Percentiles rank a stretch among this genome's conserved stretches.
Conservation (phyloP, 1,139 yeast species). For the Magnusiomyces clavatus region DNA sequence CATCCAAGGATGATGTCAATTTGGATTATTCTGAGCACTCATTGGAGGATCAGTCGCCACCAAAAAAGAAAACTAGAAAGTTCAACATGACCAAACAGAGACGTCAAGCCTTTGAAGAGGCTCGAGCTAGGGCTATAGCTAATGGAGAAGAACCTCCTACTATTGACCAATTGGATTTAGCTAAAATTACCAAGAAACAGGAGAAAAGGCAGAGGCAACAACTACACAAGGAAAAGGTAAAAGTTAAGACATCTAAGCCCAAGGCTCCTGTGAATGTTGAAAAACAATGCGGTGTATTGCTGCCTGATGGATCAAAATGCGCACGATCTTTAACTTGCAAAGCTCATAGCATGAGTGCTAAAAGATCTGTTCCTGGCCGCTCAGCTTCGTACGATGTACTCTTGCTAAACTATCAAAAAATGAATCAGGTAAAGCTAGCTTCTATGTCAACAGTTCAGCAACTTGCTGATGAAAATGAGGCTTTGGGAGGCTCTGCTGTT, state of each 20-base stretch:
- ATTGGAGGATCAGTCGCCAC: too few relatives aligned
- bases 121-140: slow-evolving; percentile 14
- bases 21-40: too few relatives aligned
- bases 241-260: slow-evolving; percentile 50
- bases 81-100: slow-evolving; percentile 13
- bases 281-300: slow-evolving; percentile 90
- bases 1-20: too few relatives aligned
- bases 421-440: slow-evolving; percentile 85
- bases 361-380: slow-evolving; percentile 88
- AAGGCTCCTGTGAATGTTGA: slow-evolving; percentile 90
- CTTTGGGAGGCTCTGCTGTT: slow-evolving; percentile 22
- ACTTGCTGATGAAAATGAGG: slow-evolving; percentile 25
- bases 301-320: slow-evolving; percentile 88
- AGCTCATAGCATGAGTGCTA: slow-evolving; percentile 97
- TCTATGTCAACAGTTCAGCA: slow-evolving; percentile 28
- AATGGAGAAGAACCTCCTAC: slow-evolving; percentile 15
- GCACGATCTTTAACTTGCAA: slow-evolving; percentile 94
- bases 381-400: slow-evolving; percentile 86
- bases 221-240: slow-evolving; percentile 31
- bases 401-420: slow-evolving; percentile 81
- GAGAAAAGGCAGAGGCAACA: slow-evolving; percentile 9
- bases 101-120: slow-evolving; percentile 12
- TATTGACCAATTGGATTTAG: slow-evolving; percentile 7
- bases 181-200: slow-evolving; percentile 14
- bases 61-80: slow-evolving; percentile 8